Base-by-base conservation (phyloP, 163 green algal species). In the Chlamydomonas reinhardtii region DNA sequence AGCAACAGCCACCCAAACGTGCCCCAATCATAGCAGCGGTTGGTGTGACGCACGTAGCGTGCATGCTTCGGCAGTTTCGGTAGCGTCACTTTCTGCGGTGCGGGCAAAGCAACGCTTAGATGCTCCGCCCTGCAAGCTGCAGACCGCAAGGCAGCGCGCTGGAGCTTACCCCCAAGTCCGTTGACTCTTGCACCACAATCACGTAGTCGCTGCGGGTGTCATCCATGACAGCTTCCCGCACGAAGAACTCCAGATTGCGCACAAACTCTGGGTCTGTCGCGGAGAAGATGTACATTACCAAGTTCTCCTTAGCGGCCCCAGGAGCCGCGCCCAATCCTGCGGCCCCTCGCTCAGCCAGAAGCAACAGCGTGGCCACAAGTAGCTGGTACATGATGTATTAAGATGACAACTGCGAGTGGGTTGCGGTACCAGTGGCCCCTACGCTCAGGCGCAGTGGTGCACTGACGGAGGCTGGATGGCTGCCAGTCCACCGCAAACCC, bases 241-340 rank as follows among this genome's bases (percentile, higher is more conserved):
- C 52, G 79, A 96, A 96, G 84, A 87, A 96, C 34, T 82, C 69
- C 25, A 96, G 73, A 86, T 96, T 96, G 24, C 88, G 75, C 11
- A 89, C 35, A 74, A 94, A 96, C 80, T 96, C 87, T n/a, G 94
- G 92, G 62, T 96, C 94, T 22, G 90, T 93, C 37, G 89, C 90
- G 24, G 88, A 84, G 56, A 93, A 96, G 22, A 95, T 92, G 85
- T 96, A 96, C 43, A 96, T 76, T 2, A 96, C 92, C 4, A 96
- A 81, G 29, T 79, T 86, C 2, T 61, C 37, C 11, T 27, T 25
- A 12, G 14, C 48, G 19, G 9, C 48, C 12, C 48, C 48, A 56
- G 48, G 12, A 22, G 48, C 12, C 61, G 61, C 17, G 11, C 61
- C 24, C 61, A 3, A 66, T 66, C 20, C 61, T 15, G 61, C 61